These are phyloP conservation scores for Komagataella pseudopastoris DNA, from an alignment of 805 yeast species.

Conservation along the genomic window DNA sequence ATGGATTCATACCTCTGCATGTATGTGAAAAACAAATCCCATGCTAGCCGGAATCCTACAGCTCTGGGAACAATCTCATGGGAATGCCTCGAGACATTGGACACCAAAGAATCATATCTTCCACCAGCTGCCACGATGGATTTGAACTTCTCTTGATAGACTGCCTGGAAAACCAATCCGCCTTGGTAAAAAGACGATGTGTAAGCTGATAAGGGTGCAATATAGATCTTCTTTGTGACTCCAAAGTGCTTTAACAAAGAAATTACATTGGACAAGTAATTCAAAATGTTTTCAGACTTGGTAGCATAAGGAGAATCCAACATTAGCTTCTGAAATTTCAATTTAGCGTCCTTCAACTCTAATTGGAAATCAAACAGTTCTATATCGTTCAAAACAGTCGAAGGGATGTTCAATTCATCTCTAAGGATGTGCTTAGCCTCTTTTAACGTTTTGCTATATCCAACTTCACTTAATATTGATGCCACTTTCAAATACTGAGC, in stretches of 20 bases:
- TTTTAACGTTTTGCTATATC: constrained; percentile 49
- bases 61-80: constrained; percentile 33
- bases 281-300: constrained; percentile 49
- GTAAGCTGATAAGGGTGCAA: constrained; percentile 78
- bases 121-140: constrained; percentile 82
- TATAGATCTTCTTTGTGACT: constrained; percentile 37
- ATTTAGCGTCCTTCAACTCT: constrained; percentile 51
- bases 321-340: constrained; percentile 55
- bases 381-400: constrained; percentile 72
- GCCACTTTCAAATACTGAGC: constrained; percentile 62
- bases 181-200: constrained; percentile 66
- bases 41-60: constrained; percentile 79
- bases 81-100: constrained; percentile 43
- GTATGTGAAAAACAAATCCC: constrained; percentile 45
- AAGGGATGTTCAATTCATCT: constrained; percentile 59
- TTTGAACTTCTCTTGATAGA: constrained; percentile 44
- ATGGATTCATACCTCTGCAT: constrained; percentile 33
- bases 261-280: constrained; percentile 47
- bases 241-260: constrained; percentile 43
- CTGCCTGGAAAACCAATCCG: constrained; percentile 83
- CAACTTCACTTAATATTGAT: constrained; percentile 62
- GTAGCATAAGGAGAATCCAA: constrained; percentile 53
- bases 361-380: constrained; percentile 67
- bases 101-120: constrained; percentile 67
- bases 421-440: constrained; percentile 38